These are phyloP conservation scores for Lachancea mirantina DNA, from an alignment of 805 yeast species.

Conservation along the genomic window DNA sequence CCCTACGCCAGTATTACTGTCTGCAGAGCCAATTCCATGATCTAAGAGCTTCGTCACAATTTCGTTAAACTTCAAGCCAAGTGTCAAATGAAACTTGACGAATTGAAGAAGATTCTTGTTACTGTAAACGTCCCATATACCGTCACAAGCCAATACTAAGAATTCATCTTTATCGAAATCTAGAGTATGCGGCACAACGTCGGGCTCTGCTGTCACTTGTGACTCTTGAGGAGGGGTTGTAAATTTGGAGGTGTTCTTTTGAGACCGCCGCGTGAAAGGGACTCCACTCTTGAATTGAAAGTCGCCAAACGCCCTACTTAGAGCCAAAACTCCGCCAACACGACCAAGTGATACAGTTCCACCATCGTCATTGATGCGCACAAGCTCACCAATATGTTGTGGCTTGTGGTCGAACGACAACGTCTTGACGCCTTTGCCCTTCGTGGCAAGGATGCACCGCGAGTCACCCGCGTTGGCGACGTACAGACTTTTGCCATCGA, in stretches of 20 bases:
- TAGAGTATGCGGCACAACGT: conserved; percentile 50
- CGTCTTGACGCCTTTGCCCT: conserved; percentile 48
- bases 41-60: conserved; percentile 55
- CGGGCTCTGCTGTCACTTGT: conserved; percentile 76
- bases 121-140: conserved; percentile 70
- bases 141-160: conserved; percentile 71
- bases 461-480: conserved; percentile 77
- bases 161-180: conserved; percentile 49
- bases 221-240: conserved; percentile 53
- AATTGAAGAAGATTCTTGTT: conserved; percentile 47
- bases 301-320: conserved; percentile 85
- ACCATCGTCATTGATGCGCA: conserved; percentile 87
- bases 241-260: conserved; percentile 28
- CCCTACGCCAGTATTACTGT: conserved; percentile 69
- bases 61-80: conserved; percentile 52
- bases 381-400: conserved; percentile 86
- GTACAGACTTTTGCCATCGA: conserved; percentile 39
- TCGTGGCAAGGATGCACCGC: conserved; percentile 49
- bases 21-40: conserved; percentile 62
- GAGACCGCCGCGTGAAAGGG: conserved; percentile 30
- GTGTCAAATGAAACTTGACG: conserved; percentile 49
- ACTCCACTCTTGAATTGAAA: conserved; percentile 44
- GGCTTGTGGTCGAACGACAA: conserved; percentile 86
- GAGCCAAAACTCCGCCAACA: conserved; percentile 90
- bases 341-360: conserved; percentile 90